Conservation (phyloP, 805 yeast genomes). For the Candida ortonii region DNA sequence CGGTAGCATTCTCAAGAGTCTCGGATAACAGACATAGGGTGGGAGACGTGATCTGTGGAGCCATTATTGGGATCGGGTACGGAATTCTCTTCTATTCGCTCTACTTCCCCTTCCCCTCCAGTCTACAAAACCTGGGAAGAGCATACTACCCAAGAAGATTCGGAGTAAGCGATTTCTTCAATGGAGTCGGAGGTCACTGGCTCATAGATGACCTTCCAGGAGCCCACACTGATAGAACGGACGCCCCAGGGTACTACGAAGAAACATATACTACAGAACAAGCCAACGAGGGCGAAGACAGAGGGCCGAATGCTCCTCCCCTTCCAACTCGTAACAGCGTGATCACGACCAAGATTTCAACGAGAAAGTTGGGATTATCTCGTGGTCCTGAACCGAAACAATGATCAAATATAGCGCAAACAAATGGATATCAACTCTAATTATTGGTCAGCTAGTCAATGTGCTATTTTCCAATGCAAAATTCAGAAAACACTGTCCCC, state of each 20-base stretch:
- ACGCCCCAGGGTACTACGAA: conserved; percentile 19
- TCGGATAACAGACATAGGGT: conserved; percentile 48
- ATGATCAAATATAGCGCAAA: too few species aligned
- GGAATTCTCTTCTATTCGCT: conserved; percentile 37
- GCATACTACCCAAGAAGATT: conserved; percentile 45
- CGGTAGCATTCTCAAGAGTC: conserved; percentile 40
- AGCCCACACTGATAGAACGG: conserved; percentile 23
- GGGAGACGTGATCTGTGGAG: conserved; percentile 40
- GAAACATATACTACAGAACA: too few species aligned
- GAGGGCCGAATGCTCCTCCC: conserved; percentile 1
- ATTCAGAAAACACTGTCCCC: conserved; percentile 86
- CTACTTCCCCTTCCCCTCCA: conserved; percentile 40
- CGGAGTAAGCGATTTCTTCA: conserved; percentile 20
- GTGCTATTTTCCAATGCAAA: conserved; percentile 94
- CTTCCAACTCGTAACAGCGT: conserved; percentile 12
- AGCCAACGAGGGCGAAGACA: conserved; percentile 2
- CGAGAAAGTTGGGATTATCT: too few species aligned
- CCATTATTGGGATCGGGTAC: conserved; percentile 34
- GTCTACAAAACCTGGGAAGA: conserved; percentile 34
- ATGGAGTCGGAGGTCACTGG: conserved; percentile 39
- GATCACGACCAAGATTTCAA: conserved; percentile 6
- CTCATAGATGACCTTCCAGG: conserved; percentile 32
- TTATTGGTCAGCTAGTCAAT: too few species aligned
- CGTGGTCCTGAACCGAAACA: too few species aligned
- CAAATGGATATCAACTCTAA: too few species aligned